These are phyloP conservation scores for Brachypodium distachyon DNA, from an alignment of 202 grass and related monocot genomes.

Conservation along the genomic window DNA sequence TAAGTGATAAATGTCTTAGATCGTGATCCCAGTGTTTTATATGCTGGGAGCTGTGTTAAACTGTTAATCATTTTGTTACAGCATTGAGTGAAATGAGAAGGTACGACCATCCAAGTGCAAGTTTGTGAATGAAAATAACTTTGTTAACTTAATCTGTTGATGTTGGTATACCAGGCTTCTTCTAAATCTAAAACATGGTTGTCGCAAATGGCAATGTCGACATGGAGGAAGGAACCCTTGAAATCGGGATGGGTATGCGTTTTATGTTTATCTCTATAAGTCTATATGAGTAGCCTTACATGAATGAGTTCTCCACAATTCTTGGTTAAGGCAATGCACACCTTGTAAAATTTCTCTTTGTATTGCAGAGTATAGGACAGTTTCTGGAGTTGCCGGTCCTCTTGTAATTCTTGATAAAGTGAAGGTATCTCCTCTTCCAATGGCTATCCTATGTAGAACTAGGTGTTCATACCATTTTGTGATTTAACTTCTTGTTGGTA, in stretches of 20 bases:
- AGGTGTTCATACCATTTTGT: neutral
- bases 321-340: neutral
- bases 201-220: slow-evolving; percentile 35
- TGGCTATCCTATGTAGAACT: neutral
- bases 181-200: slow-evolving; percentile 42
- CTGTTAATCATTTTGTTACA: neutral
- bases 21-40: neutral
- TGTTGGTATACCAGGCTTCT: slow-evolving; percentile 4
- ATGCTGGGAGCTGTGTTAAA: neutral
- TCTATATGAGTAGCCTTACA: neutral
- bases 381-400: slow-evolving; percentile 78
- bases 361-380: slow-evolving; percentile 61
- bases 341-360: neutral
- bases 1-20: neutral
- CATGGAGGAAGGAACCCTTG: slow-evolving; percentile 67
- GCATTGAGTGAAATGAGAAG: neutral
- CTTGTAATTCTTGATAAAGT: slow-evolving; percentile 88
- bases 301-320: neutral
- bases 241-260: slow-evolving; percentile 65
- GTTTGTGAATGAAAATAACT: too few species aligned
- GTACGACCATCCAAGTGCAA: neutral
- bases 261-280: neutral
- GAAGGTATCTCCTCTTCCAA: slow-evolving; percentile 32
- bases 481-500: neutral
- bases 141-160: neutral